Percentiles rank a stretch among this genome's conserved stretches.
phyloP scores from a whole-genome alignment of 1,139 yeast genomes.

The Suhomyces taliae region DNA sequence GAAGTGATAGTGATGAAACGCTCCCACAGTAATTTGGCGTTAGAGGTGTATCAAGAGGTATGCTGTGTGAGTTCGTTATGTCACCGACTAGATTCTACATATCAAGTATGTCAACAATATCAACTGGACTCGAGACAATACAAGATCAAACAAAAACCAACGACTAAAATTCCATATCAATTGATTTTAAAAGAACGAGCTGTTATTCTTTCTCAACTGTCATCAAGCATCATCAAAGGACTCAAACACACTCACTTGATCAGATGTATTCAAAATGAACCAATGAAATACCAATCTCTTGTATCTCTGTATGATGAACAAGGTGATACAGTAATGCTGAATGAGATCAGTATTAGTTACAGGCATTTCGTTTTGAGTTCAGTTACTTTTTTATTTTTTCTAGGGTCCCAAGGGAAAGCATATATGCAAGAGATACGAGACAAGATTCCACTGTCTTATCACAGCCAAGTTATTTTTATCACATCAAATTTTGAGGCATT shows the following conservation, averaged over 20 bases:
- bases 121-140: no score
- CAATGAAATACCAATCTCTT: neutral
- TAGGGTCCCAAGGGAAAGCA: conserved; percentile 24
- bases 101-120: no score
- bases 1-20: no score
- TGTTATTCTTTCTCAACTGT: no score
- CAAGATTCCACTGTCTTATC: conserved; percentile 4
- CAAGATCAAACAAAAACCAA: no score
- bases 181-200: no score
- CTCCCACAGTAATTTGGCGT: no score
- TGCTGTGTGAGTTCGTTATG: no score
- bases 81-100: no score
- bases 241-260: neutral
- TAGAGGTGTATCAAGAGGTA: no score
- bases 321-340: neutral
- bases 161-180: no score
- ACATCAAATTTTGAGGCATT: conserved; percentile 6
- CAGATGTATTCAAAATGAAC: neutral
- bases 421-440: conserved; percentile 12
- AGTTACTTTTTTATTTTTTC: conserved; percentile 14
- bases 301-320: neutral
- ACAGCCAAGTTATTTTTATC: conserved; percentile 10
- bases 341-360: neutral
- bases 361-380: neutral
- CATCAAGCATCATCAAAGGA: neutral